A percentile compares a stretch with the other conserved stretches of the same genome.
phyloP scores from a whole-genome alignment of 768 basidiomycete genomes.

The Lepiota brunneoincarnata region DNA sequence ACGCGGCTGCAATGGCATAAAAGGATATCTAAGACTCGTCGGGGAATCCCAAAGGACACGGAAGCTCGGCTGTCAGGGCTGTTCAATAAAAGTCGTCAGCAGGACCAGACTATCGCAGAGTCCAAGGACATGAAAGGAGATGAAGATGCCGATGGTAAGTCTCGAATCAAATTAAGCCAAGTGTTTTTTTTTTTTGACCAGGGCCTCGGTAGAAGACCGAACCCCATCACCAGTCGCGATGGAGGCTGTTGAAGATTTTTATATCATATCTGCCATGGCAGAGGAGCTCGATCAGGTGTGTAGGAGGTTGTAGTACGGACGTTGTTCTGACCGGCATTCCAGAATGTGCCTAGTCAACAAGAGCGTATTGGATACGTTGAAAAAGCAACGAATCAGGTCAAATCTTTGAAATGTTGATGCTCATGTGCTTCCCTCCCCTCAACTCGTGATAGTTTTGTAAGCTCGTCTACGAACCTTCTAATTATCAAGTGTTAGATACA shows the following conservation, averaged over 20 bases:
- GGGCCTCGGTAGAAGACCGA: background rate
- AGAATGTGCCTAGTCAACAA: slow-evolving; percentile 10
- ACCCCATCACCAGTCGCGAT: background rate
- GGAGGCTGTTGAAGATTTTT: slow-evolving; percentile 11
- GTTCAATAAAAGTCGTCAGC: slow-evolving; percentile 26
- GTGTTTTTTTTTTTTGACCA: background rate
- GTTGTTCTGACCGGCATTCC: background rate
- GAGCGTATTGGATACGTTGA: slow-evolving; percentile 7
- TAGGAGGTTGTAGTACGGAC: background rate
- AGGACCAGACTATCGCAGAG: slow-evolving; percentile 22
- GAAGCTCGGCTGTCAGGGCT: slow-evolving; percentile 31
- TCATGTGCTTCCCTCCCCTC: background rate
- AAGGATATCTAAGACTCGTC: slow-evolving; percentile 64
- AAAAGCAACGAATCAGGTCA: slow-evolving; percentile 7
- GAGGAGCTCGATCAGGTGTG: slow-evolving; percentile 16
- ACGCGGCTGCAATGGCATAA: slow-evolving; percentile 75
- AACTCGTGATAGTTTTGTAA: too few species aligned
- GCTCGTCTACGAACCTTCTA: background rate
- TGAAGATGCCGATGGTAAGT: slow-evolving; percentile 21
- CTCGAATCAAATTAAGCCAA: background rate
- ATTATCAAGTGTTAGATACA: background rate
- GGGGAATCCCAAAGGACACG: slow-evolving; percentile 56
- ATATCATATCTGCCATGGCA: slow-evolving; percentile 12
- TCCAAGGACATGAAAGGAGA: slow-evolving; percentile 16
- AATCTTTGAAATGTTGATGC: slow-evolving; percentile 3